A percentile compares a stretch with the other conserved stretches of the same genome.
These are phyloP conservation scores for Didymella exigua DNA, from an alignment of 2,329 filamentous ascomycete species.

Conservation along the genomic window DNA sequence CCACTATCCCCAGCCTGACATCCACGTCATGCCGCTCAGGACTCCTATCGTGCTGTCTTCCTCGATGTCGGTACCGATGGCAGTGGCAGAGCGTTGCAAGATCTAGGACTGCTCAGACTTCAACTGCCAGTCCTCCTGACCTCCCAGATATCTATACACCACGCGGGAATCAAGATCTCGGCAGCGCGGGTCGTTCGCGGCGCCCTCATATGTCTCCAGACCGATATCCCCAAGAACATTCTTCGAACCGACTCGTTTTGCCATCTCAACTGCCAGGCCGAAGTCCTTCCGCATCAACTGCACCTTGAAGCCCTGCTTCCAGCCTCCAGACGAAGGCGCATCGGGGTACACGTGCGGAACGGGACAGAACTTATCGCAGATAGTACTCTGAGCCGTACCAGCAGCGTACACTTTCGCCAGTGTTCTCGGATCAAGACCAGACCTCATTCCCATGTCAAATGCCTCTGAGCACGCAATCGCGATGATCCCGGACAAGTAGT, in stretches of 20 bases:
- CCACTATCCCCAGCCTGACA: constrained; percentile 24
- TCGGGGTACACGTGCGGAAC: constrained; percentile 58
- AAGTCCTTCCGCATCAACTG: constrained; percentile 67
- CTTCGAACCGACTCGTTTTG: constrained; percentile 57
- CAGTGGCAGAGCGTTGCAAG: too few relatives aligned
- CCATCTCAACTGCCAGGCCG: constrained; percentile 60
- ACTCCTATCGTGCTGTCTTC: not conserved
- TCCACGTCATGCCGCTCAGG: constrained; percentile 3
- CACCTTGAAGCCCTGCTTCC: constrained; percentile 63
- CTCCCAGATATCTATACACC: constrained; percentile 62
- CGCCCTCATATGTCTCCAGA: constrained; percentile 58
- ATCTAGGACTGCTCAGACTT: constrained; percentile 22
- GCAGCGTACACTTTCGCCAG: constrained; percentile 59
- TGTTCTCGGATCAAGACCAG: constrained; percentile 61
- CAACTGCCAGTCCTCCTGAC: constrained; percentile 57
- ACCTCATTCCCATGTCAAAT: constrained; percentile 65
- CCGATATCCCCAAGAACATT: constrained; percentile 59
- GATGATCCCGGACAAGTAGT: constrained; percentile 65
- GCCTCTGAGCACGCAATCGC: constrained; percentile 64
- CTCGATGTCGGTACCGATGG: not conserved
- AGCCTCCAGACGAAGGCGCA: constrained; percentile 56
- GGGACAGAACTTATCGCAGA: constrained; percentile 59
- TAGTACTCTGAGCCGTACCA: constrained; percentile 59
- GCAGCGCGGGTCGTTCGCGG: constrained; percentile 58
- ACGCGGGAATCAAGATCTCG: constrained; percentile 63